phyloP scores from a whole-genome alignment of 768 basidiomycete species.

The Macrolepiota fuliginosa region DNA sequence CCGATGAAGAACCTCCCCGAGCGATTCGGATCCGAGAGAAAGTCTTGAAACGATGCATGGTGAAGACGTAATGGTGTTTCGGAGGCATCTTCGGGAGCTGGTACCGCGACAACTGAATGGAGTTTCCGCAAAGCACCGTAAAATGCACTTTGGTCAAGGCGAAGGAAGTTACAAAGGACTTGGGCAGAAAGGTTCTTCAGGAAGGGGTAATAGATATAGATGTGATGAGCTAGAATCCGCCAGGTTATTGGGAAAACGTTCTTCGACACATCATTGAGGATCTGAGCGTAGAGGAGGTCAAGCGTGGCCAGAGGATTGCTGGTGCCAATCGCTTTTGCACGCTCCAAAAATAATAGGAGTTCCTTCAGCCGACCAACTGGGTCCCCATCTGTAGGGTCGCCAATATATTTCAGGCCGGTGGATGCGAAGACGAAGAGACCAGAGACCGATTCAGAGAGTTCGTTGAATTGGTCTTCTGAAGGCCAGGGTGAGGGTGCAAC shows the following conservation, averaged over 20 bases:
- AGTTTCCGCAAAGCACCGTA: not conserved
- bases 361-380: not conserved
- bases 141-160: not conserved
- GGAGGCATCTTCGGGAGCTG: not conserved
- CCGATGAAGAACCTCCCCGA: not conserved
- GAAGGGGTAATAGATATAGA: not conserved
- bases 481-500: not conserved
- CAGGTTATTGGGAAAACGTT: not conserved
- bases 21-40: not conserved
- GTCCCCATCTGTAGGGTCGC: not conserved
- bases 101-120: not conserved
- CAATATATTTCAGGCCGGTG: not conserved
- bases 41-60: conserved; percentile 1
- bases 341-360: not conserved
- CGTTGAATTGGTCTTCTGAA: not conserved
- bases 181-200: not conserved
- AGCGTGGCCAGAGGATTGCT: not conserved
- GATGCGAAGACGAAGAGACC: not conserved
- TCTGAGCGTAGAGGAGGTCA: not conserved
- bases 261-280: not conserved
- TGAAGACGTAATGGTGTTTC: not conserved
- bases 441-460: not conserved
- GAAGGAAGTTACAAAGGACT: not conserved
- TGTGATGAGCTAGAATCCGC: not conserved
- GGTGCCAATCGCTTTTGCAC: not conserved